Evolutionary conservation across 495 filamentous ascomycete genomes (phyloP).

Genomic region (Xanthoparmelia taractica): DNA sequence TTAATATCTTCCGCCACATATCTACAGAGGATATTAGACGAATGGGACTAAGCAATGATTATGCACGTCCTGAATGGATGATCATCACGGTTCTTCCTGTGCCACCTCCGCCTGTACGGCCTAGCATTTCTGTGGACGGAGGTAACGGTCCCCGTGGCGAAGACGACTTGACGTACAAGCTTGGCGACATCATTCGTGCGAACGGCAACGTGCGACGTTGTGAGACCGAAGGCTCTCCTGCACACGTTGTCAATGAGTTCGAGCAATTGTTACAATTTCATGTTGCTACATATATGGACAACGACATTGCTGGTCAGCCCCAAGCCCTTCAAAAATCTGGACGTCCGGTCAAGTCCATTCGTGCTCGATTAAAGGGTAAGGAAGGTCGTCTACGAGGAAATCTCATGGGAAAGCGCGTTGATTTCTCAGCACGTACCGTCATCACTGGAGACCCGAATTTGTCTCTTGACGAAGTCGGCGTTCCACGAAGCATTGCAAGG

Average conservation of each 20-base stretch:
- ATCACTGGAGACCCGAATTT: conserved; percentile 97
- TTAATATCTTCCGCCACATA: conserved; percentile 79
- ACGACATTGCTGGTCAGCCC: conserved; percentile 92
- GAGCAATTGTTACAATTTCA: conserved; percentile 93
- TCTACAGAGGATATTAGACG: conserved; percentile 69
- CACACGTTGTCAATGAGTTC: conserved; percentile 83
- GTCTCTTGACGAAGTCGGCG: conserved; percentile 92
- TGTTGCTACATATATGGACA: conserved; percentile 98
- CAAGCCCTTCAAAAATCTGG: conserved; percentile 96
- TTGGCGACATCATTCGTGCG: conserved; percentile 95
- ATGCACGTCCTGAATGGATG: conserved; percentile 98
- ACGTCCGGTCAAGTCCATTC: conserved; percentile 89
- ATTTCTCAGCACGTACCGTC: conserved; percentile 98
- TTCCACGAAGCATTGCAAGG: conserved; percentile 78
- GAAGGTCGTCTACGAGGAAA: conserved; percentile 96
- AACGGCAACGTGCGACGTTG: conserved; percentile 89
- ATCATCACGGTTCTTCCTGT: conserved; percentile 90
- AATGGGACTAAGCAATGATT: conserved; percentile 85
- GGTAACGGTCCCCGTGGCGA: conserved; percentile 83
- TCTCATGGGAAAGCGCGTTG: conserved; percentile 98
- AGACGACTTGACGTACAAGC: conserved; percentile 97
- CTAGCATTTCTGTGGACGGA: conserved; percentile 91
- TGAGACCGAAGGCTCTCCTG: conserved; percentile 78
- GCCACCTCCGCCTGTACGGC: conserved; percentile 88
- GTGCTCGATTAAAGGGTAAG: conserved; percentile 94